phyloP scores from a whole-genome alignment of 2,329 filamentous ascomycete genomes.

The Sclerotinia minor region DNA sequence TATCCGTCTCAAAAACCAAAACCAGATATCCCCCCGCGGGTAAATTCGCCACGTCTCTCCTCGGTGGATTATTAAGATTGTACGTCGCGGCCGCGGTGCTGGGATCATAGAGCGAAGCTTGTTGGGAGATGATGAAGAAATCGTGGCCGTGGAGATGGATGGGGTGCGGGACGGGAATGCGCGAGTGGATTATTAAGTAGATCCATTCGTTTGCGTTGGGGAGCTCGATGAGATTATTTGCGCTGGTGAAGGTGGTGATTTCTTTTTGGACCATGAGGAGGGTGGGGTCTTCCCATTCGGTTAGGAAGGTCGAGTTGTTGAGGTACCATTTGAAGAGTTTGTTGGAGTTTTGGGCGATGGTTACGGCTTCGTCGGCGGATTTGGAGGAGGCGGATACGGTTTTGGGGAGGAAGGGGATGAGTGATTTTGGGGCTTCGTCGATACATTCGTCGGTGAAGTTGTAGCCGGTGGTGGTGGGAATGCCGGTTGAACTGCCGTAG shows the following conservation, averaged over 20 bases:
- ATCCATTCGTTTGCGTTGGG: constrained; percentile 38
- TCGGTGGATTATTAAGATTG: constrained; percentile 48
- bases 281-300: constrained; percentile 52
- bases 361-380: constrained; percentile 31
- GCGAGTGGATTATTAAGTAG: constrained; percentile 39
- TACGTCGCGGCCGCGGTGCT: constrained; percentile 34
- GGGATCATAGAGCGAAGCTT: constrained; percentile 41
- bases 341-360: constrained; percentile 32
- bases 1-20: constrained; percentile 31
- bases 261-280: constrained; percentile 41
- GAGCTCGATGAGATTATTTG: constrained; percentile 35
- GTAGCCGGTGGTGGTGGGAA: constrained; percentile 38
- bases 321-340: constrained; percentile 50
- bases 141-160: constrained; percentile 54
- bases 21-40: constrained; percentile 30
- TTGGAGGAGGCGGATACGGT: constrained; percentile 26
- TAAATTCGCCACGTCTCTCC: constrained; percentile 53
- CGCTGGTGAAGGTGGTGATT: constrained; percentile 32
- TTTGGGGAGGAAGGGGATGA: constrained; percentile 36
- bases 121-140: constrained; percentile 50
- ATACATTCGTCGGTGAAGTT: constrained; percentile 36
- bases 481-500: constrained; percentile 46
- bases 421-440: constrained; percentile 37
- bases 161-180: constrained; percentile 34
- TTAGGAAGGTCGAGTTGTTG: constrained; percentile 49